A percentile compares a stretch with the other conserved stretches of the same genome.
Conservation (phyloP, 192 early-diverging fungal genomes). For the Mortierella alpina region DNA sequence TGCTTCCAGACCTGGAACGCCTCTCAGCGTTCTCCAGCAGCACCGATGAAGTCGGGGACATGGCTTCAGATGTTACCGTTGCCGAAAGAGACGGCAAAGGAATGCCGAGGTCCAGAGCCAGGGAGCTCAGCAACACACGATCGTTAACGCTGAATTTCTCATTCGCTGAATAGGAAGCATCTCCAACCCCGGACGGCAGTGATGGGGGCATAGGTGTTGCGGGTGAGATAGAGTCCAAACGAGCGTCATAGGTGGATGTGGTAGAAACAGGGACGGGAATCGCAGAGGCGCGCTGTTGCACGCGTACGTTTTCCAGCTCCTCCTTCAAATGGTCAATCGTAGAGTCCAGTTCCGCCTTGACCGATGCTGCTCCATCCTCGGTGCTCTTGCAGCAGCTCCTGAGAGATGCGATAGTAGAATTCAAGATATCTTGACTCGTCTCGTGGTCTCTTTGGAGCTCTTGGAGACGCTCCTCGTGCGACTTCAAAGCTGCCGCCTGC, state of each 20-base stretch:
- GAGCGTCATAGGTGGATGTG: slow-evolving; percentile 4
- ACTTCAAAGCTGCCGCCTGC: not conserved
- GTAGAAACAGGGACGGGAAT: slow-evolving; percentile 32
- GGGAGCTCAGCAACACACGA: slow-evolving; percentile 24
- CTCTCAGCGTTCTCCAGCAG: slow-evolving; percentile 37
- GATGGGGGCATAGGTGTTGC: slow-evolving; percentile 14
- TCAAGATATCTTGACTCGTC: slow-evolving; percentile 17
- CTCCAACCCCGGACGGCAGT: not conserved
- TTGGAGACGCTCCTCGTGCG: not conserved
- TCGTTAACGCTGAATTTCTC: slow-evolving; percentile 3
- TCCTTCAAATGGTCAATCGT: slow-evolving; percentile 14
- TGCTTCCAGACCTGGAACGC: slow-evolving; percentile 6
- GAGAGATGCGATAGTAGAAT: slow-evolving; percentile 28
- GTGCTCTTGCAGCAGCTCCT: slow-evolving; percentile 18
- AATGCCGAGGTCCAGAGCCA: slow-evolving; percentile 45
- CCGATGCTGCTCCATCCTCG: not conserved
- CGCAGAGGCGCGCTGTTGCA: slow-evolving; percentile 29
- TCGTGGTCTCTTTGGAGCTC: slow-evolving; percentile 26
- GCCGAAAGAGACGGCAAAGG: slow-evolving; percentile 25
- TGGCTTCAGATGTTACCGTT: not conserved
- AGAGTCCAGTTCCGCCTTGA: slow-evolving; percentile 8
- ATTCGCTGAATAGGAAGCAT: not conserved
- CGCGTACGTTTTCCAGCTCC: slow-evolving; percentile 22
- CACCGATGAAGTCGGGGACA: slow-evolving; percentile 28
- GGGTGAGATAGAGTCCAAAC: slow-evolving; percentile 8